Evolutionary conservation across 2,329 filamentous ascomycete genomes (phyloP), one percentile per base, ranked within the genome.

Genomic region (Fusarium sp.): DNA sequence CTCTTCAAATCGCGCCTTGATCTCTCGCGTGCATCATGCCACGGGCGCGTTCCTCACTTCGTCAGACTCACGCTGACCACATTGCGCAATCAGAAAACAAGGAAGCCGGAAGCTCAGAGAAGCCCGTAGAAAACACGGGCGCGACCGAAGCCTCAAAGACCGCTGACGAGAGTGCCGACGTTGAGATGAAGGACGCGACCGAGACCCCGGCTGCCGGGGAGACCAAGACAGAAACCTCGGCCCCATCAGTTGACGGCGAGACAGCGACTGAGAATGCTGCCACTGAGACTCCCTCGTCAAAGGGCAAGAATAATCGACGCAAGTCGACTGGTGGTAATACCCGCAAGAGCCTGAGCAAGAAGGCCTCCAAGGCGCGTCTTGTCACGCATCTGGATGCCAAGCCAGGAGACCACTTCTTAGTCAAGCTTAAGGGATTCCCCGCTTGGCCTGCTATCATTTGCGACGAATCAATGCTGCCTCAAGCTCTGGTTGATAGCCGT

Each of bases 381-480:
- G 18, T 37, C 69, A 86, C 86, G 45, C 88, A 93, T 73, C 85
- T 93, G 55, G 89, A 97, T 77, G 94, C 93, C 69, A 86, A 97
- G 83, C 93, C 96, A 7, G 96, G 97, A 73, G 91, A 98, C 75
- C 92, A 94, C 81, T 98, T 92, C 82, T 90, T 97, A 77, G 93
- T 97, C 70, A 93, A 94, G 80, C 90, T 99, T 80, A 97, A 97
- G 85, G 96, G 95, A 64, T 97, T 93, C 80, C 93, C 96, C 31
- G 91, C 93, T 41, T 99, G 96, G 96, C 96, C 96, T 18, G 91
- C 93, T 57, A 92, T 99, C 77, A 89, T 99, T 74, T 96, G 93
- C 79, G 94, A 97, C 78, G 95, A 99, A 80, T 90, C 91, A 67
- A 98, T 99, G 91, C 89, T 99, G 21, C 95, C 96, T 4, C 85